phyloP scores from a whole-genome alignment of 1,284 basidiomycete genomes.

The Tranzscheliella williamsii region DNA sequence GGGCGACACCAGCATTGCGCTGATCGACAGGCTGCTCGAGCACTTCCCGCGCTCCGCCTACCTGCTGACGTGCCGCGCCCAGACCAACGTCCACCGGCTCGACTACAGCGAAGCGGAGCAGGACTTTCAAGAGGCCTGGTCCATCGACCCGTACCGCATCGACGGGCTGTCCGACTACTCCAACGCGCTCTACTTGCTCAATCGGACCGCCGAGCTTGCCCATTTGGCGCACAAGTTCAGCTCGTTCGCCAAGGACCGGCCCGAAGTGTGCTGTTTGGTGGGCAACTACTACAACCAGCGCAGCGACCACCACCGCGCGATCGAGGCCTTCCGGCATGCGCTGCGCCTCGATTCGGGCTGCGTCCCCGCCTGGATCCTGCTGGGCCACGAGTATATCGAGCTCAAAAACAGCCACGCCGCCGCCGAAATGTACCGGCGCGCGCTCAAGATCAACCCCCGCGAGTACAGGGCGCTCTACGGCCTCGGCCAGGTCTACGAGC shows the following conservation, averaged over 20 bases:
- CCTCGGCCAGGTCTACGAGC: conserved; percentile 94
- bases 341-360: conserved; percentile 92
- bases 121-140: conserved; percentile 48
- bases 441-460: conserved; percentile 92
- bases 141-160: conserved; percentile 81
- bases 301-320: conserved; percentile 90
- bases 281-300: conserved; percentile 95
- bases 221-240: conserved; percentile 74
- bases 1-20: conserved; percentile 33
- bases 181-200: conserved; percentile 94
- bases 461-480: conserved; percentile 95
- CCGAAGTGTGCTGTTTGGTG: conserved; percentile 84
- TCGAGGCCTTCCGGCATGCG: conserved; percentile 91
- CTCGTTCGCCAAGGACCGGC: conserved; percentile 45
- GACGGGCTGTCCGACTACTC: conserved; percentile 97
- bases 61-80: conserved; percentile 67
- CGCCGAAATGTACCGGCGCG: conserved; percentile 93
- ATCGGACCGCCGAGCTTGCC: conserved; percentile 83
- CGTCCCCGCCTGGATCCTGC: conserved; percentile 96
- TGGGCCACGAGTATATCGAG: conserved; percentile 98
- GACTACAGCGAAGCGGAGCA: conserved; percentile 52
- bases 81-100: conserved; percentile 38
- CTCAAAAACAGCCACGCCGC: conserved; percentile 99
- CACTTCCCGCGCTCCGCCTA: conserved; percentile 83
- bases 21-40: conserved; percentile 67